These are phyloP conservation scores for Penicillium salamii DNA, from an alignment of 495 filamentous ascomycete genomes.

Conservation along the genomic window DNA sequence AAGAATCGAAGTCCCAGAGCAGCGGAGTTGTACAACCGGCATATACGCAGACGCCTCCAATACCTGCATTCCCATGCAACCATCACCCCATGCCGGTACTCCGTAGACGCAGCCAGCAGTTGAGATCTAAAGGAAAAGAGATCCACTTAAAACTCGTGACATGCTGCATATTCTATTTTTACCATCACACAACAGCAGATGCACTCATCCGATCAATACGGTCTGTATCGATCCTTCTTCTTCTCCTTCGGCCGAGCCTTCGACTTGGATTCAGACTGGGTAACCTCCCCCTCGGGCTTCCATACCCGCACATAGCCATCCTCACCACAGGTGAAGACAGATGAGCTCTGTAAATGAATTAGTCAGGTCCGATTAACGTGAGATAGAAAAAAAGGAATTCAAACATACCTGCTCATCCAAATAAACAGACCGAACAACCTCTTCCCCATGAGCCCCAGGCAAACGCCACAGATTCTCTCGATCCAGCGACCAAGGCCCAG, in stretches of 20 bases:
- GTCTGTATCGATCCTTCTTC: conserved; percentile 42
- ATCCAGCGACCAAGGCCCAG: conserved; percentile 59
- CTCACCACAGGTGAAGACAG: conserved; percentile 75
- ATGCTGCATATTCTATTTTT: conserved; percentile 11
- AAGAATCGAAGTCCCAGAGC: too few species aligned
- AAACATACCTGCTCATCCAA: conserved; percentile 62
- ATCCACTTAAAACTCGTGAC: neutral
- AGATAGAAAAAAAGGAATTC: too few species aligned
- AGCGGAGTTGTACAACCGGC: too few species aligned
- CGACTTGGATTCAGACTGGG: conserved; percentile 14
- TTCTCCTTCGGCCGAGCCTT: conserved; percentile 36
- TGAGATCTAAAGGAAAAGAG: too few species aligned
- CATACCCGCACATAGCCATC: conserved; percentile 63
- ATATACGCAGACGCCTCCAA: too few species aligned
- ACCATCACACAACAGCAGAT: conserved; percentile 19
- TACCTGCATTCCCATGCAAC: too few species aligned
- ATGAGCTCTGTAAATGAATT: conserved; percentile 47
- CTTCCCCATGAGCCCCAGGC: conserved; percentile 75
- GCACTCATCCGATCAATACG: conserved; percentile 30
- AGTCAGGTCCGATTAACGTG: neutral
- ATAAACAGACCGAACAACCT: conserved; percentile 78
- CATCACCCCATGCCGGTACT: too few species aligned
- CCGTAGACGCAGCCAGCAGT: too few species aligned
- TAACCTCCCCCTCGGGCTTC: conserved; percentile 25
- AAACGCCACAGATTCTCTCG: conserved; percentile 60